Percentiles rank a stretch among this genome's conserved stretches.
phyloP scores from a whole-genome alignment of 495 filamentous ascomycete genomes.

The Glonium stellatum region DNA sequence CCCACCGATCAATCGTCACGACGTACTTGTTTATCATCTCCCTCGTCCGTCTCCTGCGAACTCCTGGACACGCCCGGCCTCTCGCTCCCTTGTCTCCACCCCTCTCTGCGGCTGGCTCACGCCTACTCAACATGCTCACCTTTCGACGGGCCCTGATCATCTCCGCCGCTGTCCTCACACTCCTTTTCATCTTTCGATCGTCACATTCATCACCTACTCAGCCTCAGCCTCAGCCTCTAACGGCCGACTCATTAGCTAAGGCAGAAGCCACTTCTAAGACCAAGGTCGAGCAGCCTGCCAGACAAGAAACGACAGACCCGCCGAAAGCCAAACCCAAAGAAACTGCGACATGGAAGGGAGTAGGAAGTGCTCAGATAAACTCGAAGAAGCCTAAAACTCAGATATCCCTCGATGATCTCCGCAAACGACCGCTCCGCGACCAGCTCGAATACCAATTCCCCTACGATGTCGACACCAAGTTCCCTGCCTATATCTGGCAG shows the following conservation, averaged over 20 bases:
- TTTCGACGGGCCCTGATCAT: conserved; percentile 66
- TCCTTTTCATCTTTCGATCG: conserved; percentile 64
- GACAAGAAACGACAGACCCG: conserved; percentile 15
- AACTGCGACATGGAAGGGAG: conserved; percentile 27
- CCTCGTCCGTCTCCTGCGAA: background rate
- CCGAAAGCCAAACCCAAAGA: conserved; percentile 17
- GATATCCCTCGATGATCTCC: conserved; percentile 34
- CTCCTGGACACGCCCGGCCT: background rate
- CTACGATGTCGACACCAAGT: conserved; percentile 78
- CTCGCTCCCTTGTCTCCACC: background rate
- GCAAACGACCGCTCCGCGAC: conserved; percentile 56
- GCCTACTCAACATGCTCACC: conserved; percentile 42
- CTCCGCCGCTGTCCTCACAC: conserved; percentile 58
- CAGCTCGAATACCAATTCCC: conserved; percentile 90
- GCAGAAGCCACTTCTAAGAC: conserved; percentile 25
- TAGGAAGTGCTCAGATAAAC: conserved; percentile 39
- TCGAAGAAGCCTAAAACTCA: conserved; percentile 44
- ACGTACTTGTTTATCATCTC: background rate
- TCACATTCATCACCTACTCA: conserved; percentile 41
- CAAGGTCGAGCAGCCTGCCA: conserved; percentile 14
- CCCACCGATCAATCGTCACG: background rate
- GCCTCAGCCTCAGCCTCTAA: conserved; percentile 16
- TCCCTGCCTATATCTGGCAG: conserved; percentile 98
- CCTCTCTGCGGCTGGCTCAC: background rate
- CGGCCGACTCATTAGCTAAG: conserved; percentile 31